Base-by-base conservation (phyloP, 129 eudicot genomes). In the Ambrosia trifida region DNA sequence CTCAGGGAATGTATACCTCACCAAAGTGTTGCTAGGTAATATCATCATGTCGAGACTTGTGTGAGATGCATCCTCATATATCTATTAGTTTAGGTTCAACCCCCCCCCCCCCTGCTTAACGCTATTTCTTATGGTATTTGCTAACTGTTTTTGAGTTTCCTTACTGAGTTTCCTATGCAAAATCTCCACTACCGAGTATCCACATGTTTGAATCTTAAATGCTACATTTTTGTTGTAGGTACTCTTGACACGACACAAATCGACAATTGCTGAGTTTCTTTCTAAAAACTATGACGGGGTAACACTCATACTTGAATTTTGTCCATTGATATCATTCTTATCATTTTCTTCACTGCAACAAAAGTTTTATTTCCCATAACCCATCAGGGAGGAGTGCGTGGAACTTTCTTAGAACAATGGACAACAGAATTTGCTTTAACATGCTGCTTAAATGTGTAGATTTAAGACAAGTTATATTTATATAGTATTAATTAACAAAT, bases 251-350 rank as follows among this genome's bases (percentile, higher is more conserved):
- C 85, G 98, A 82, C 98, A 93, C 76, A 93, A 93, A 70, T 93
- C 98, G 58, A 93, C 98, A 2, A 95, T 93, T 11, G 96, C 96
- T 61, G 96, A 89, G 65, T 93, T 93, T 83, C 95, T 93, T 65
- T 77, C 98, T 50, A 89, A 85, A 73, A 89, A 93, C 77, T 93
- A 93, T 77, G 98, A 93, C 18, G 89, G 98, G 98, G 98, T 93
- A 84, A 35, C 41, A 31, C 66, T 54, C 20, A 40, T 56, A 38
- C 41, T 53, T 70, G 18, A n/a, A n/a, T n/a, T n/a, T n/a, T n/a
- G n/a, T n/a, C n/a, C n/a, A n/a, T n/a, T n/a, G n/a, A n/a, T n/a
- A n/a, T n/a, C n/a, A n/a, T n/a, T n/a, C n/a, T n/a, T n/a, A n/a
- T n/a, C n/a, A n/a, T 53, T 90, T 69, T 83, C 89, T 94, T 71